A percentile compares a stretch with the other conserved stretches of the same genome.
Evolutionary conservation across 371 early-diverging fungal genomes (phyloP).

Genomic region (Apophysomyces elegans): DNA sequence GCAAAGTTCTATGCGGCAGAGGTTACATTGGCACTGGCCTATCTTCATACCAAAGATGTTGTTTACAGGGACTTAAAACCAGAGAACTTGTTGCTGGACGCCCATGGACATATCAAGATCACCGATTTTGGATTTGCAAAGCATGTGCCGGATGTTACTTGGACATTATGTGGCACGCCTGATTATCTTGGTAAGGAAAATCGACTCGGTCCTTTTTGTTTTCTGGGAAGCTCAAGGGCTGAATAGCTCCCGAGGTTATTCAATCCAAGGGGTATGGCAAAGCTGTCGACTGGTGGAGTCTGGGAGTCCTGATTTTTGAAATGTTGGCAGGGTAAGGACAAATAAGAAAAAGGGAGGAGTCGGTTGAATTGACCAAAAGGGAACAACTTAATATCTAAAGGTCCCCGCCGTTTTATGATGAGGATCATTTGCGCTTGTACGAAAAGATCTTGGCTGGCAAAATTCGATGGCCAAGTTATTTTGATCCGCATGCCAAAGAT

Average conservation of each 20-base stretch:
- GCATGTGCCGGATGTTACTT: slow-evolving; percentile 88
- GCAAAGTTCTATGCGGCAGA: slow-evolving; percentile 86
- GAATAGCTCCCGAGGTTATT: slow-evolving; percentile 97
- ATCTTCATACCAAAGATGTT: slow-evolving; percentile 87
- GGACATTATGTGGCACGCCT: slow-evolving; percentile 99
- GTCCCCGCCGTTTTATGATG: slow-evolving; percentile 97
- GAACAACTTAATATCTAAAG: slow-evolving; percentile 46
- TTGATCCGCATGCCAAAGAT: slow-evolving; percentile 91
- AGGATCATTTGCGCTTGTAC: slow-evolving; percentile 93
- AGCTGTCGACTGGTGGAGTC: slow-evolving; percentile 98
- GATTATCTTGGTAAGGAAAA: slow-evolving; percentile 79
- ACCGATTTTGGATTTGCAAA: slow-evolving; percentile 99
- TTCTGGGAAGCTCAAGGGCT: slow-evolving; percentile 49
- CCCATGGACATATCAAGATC: slow-evolving; percentile 97
- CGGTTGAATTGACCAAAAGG: not conserved
- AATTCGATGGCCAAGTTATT: slow-evolving; percentile 87
- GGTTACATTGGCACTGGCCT: slow-evolving; percentile 78
- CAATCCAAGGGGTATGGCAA: slow-evolving; percentile 95
- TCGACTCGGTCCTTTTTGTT: no score
- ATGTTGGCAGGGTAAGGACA: slow-evolving; percentile 44
- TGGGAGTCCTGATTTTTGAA: slow-evolving; percentile 92
- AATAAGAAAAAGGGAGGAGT: not conserved
- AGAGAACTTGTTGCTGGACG: slow-evolving; percentile 90
- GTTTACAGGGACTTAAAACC: slow-evolving; percentile 97
- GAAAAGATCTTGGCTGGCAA: slow-evolving; percentile 93